Conservation (phyloP, 2,329 filamentous ascomycete genomes). For the Cordyceps tenuipes region DNA sequence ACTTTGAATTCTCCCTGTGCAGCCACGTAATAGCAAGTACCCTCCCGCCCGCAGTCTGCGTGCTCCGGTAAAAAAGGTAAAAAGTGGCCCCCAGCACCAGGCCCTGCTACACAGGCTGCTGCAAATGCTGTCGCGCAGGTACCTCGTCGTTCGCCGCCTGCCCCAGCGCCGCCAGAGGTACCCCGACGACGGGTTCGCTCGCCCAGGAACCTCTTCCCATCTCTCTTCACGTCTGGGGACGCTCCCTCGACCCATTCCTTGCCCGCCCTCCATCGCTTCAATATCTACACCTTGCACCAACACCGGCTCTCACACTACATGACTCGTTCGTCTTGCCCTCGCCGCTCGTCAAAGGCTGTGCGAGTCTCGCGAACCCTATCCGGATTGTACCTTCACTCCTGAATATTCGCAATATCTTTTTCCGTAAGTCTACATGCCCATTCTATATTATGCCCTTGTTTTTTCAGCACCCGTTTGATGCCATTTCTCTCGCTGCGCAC, state of each 20-base stretch:
- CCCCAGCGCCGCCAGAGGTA: not conserved
- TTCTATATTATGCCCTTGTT: not conserved
- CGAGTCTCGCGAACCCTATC: not conserved
- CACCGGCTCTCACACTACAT: constrained; percentile 13
- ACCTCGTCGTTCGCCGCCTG: not conserved
- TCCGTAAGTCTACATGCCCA: not conserved
- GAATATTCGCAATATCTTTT: not conserved
- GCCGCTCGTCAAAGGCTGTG: constrained; percentile 7
- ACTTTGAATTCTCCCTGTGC: not conserved
- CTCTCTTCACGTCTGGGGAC: constrained; percentile 15
- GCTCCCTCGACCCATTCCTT: constrained; percentile 20
- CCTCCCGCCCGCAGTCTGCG: not conserved
- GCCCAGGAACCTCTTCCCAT: constrained; percentile 19
- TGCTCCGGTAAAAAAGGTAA: constrained; percentile 1
- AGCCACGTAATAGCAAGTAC: not conserved
- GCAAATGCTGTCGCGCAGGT: not conserved
- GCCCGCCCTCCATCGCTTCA: constrained; percentile 17
- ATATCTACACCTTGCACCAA: constrained; percentile 18
- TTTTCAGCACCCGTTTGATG: constrained; percentile 5
- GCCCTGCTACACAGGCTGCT: not conserved
- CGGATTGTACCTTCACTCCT: not conserved
- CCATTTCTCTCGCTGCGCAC: not conserved
- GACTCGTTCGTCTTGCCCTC: constrained; percentile 8
- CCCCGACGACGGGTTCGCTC: not conserved
- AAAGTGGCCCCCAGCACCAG: not conserved